Percentiles rank a stretch among this genome's conserved stretches.
Conservation (phyloP, 768 basidiomycete genomes). For the Phallus indusiatus region DNA sequence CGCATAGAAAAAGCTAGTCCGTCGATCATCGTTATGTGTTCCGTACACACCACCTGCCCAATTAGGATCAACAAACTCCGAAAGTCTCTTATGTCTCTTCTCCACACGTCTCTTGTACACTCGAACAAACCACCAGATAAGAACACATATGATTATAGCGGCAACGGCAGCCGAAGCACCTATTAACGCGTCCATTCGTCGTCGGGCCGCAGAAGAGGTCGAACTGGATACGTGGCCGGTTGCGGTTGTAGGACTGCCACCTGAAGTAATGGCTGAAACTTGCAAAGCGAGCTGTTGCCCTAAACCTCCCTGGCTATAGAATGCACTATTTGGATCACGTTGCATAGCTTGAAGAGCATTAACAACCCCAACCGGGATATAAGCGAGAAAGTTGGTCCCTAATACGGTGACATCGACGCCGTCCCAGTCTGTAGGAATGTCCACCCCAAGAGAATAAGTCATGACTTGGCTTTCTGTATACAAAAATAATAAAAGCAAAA, state of each 20-base stretch:
- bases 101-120: neutral
- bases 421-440: neutral
- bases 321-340: neutral
- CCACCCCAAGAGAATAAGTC: slow-evolving; percentile 3
- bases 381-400: neutral
- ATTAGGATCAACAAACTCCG: neutral
- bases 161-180: neutral
- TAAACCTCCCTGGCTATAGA: neutral
- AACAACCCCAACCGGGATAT: neutral
- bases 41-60: slow-evolving; percentile 5
- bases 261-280: neutral
- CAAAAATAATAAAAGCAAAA: neutral
- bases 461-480: neutral
- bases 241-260: neutral
- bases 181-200: neutral
- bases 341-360: neutral
- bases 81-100: neutral
- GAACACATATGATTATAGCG: neutral
- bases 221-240: neutral
- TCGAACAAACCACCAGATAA: slow-evolving; percentile 3
- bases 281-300: neutral
- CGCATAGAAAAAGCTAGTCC: slow-evolving; percentile 9
- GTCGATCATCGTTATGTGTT: slow-evolving; percentile 6
- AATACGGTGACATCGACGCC: neutral
- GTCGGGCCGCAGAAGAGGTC: neutral